phyloP scores from a whole-genome alignment of 257 asterid genomes.

The Solanum chiquidenum region DNA sequence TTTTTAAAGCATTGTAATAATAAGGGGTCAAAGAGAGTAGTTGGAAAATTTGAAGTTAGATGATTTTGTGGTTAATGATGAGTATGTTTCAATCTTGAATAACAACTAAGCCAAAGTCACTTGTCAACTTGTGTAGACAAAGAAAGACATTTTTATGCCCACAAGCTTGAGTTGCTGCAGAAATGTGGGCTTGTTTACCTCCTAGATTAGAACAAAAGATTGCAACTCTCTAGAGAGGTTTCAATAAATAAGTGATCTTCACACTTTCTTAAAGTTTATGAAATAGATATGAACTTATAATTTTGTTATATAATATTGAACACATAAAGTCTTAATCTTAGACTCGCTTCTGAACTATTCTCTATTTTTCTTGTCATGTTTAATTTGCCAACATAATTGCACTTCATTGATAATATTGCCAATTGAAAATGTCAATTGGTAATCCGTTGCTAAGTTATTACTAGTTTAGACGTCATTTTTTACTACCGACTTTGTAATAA shows the following conservation, averaged over 20 bases:
- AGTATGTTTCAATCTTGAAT: background rate
- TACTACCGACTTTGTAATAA: too few relatives aligned
- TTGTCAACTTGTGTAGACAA: conserved; percentile 18
- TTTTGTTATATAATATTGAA: too few relatives aligned
- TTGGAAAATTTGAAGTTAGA: background rate
- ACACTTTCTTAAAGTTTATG: background rate
- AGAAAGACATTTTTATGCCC: background rate
- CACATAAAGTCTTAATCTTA: background rate
- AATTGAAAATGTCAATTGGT: too few relatives aligned
- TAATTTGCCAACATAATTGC: background rate
- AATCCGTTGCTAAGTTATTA: background rate
- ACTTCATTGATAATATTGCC: background rate
- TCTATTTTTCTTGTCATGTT: background rate
- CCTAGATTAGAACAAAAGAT: conserved; percentile 7
- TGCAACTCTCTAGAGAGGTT: background rate
- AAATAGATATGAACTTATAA: background rate
- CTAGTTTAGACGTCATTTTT: too few relatives aligned
- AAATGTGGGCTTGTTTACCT: conserved; percentile 19
- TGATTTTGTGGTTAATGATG: background rate
- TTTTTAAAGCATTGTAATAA: background rate
- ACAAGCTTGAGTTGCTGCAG: conserved; percentile 15
- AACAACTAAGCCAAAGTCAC: background rate
- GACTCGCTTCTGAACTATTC: too few relatives aligned
- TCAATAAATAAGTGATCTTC: background rate
- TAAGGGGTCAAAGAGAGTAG: background rate